Percentiles rank a stretch among this genome's conserved stretches.
Evolutionary conservation across 208 protist genomes (phyloP).

Genomic region (Tritrichomonas musculus): DNA sequence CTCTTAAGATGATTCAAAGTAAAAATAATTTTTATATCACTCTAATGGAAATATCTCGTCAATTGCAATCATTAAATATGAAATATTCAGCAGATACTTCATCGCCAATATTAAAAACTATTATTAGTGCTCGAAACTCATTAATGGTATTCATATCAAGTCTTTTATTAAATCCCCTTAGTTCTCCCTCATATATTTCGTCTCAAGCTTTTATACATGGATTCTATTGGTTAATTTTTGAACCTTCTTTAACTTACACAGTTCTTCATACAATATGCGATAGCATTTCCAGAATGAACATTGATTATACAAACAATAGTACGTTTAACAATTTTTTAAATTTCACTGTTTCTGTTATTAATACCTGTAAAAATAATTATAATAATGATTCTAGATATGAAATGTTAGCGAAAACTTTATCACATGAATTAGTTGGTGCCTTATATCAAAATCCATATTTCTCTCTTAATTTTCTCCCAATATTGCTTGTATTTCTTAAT

Average conservation of each 20-base stretch:
- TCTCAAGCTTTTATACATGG: not conserved
- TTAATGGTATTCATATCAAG: not conserved
- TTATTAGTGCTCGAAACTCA: not conserved
- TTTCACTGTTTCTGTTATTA: not conserved
- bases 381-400: not conserved
- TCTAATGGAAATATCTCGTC: no score
- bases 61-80: no score
- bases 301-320: not conserved
- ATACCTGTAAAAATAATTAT: not conserved
- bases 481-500: not conserved
- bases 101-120: not conserved
- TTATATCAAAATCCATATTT: not conserved
- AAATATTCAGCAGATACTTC: no score
- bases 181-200: not conserved
- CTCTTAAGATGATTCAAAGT: no score
- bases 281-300: not conserved
- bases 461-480: not conserved
- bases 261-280: not conserved
- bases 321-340: not conserved
- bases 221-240: not conserved
- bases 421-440: not conserved
- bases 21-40: no score
- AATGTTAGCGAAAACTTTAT: not conserved
- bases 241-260: not conserved
- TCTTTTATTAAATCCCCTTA: not conserved